Evolutionary conservation across 2,329 filamentous ascomycete species (phyloP), one percentile per base, ranked within the genome.

Genomic region (Fusarium sp.): DNA sequence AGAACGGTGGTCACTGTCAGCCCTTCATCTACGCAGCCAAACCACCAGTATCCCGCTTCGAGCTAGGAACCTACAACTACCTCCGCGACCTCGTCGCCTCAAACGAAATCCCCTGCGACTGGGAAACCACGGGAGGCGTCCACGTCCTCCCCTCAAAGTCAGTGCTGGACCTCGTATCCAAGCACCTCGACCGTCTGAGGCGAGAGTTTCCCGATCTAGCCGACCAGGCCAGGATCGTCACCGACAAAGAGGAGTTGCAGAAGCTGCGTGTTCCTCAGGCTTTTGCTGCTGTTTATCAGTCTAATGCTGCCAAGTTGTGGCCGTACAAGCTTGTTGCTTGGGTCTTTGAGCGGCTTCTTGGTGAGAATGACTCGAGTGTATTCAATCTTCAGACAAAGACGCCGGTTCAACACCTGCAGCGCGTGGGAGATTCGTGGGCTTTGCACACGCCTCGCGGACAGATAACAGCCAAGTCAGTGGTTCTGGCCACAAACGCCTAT

Each of bases 401-500:
- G 14, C 87, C 91, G 0, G 91, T 89, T 1, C 83, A 82, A 6
- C 76, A 78, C 10, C 74, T 90, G 29, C 81, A 85, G 64, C 78
- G 71, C 6, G 57, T 68, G 27, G 73, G 64, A 1, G 68, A 62
- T 9, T 75, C 75, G 3, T 94, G 91, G 88, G 82, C 83, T 0
- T 81, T 93, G 0, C 82, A 88, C 50, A 96, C 93, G 0, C 79
- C 83, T 0, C 87, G 93, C 20, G 93, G 93, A n/a, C 81, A 79
- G 42, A 84, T 96, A 60, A 77, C 77, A 0, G 84, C 93, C 1
- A 80, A 82, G 11, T 84, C 86, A 33, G 87, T 97, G 18, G 84
- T 97, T 16, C 85, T 97, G 14, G 91, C 92, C 4, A 95, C 91
- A 1, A 97, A 97, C 75, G 94, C 84, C 4, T 96, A 97, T 78